phyloP scores from a whole-genome alignment of 768 basidiomycete species.

The Pulveroboletus sp. region DNA sequence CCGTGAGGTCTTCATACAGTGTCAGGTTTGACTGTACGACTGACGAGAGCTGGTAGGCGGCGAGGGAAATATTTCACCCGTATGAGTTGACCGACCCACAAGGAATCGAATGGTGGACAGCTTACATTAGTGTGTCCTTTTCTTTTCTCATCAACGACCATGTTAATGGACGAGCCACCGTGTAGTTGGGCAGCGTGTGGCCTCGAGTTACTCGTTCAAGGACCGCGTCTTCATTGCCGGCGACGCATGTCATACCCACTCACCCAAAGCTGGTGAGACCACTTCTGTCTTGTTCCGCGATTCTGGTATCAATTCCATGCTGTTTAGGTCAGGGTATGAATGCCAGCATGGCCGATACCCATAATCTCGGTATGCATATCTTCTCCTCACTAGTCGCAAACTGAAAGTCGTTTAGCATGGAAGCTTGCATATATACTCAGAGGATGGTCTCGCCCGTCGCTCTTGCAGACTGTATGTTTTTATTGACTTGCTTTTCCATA shows the following conservation, averaged over 20 bases:
- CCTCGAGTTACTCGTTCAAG: constrained; percentile 53
- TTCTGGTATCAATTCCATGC: background rate
- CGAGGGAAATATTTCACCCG: constrained; percentile 52
- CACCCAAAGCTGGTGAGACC: too few relatives aligned
- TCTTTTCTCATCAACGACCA: too few relatives aligned
- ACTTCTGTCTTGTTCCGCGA: constrained; percentile 17
- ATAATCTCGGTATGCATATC: too few relatives aligned
- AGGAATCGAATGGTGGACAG: too few relatives aligned
- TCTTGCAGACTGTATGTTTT: constrained; percentile 38
- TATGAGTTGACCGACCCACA: constrained; percentile 46
- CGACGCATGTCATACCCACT: too few relatives aligned
- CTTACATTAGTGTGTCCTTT: constrained; percentile 54
- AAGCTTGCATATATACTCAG: too few relatives aligned
- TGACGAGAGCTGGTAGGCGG: constrained; percentile 37
- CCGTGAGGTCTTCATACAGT: constrained; percentile 2
- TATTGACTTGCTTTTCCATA: background rate
- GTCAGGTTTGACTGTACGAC: background rate
- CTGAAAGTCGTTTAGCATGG: too few relatives aligned
- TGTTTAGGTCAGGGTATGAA: too few relatives aligned
- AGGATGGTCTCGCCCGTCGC: too few relatives aligned
- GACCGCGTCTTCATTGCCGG: too few relatives aligned
- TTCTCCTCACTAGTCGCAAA: constrained; percentile 34
- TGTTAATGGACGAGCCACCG: too few relatives aligned
- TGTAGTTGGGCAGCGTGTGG: constrained; percentile 58
- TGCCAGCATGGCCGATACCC: too few relatives aligned